These are phyloP conservation scores for Phytophthora citricola DNA, from an alignment of 352 stramenopile genomes.

Conservation along the genomic window DNA sequence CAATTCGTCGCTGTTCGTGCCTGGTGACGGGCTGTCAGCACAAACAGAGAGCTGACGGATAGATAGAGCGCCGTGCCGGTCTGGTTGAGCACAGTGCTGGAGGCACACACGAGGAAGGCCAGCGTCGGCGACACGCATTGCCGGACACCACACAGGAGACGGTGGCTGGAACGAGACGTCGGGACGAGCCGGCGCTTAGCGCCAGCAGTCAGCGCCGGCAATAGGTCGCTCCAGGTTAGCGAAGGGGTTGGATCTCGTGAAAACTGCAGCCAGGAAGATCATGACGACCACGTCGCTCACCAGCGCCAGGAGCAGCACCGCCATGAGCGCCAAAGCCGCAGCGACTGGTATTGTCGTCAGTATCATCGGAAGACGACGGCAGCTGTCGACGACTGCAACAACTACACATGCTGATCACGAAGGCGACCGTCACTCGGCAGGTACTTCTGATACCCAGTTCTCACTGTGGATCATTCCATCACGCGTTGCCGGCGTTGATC, in stretches of 20 bases:
- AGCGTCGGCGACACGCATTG: constrained; percentile 63
- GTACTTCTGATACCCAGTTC: constrained; percentile 35
- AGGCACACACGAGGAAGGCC: constrained; percentile 63
- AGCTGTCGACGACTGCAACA: constrained; percentile 38
- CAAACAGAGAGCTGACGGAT: constrained; percentile 53
- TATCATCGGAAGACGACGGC: constrained; percentile 4
- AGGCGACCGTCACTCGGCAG: constrained; percentile 51
- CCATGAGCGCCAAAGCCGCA: constrained; percentile 47
- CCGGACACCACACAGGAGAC: constrained; percentile 58
- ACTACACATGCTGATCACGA: constrained; percentile 49
- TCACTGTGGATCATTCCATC: constrained; percentile 30
- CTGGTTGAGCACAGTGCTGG: constrained; percentile 63
- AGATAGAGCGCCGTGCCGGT: constrained; percentile 67
- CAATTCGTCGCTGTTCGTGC: constrained; percentile 20
- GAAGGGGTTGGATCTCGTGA: constrained; percentile 59
- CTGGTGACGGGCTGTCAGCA: constrained; percentile 38
- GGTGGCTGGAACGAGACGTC: constrained; percentile 60
- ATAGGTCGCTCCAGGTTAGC: constrained; percentile 49
- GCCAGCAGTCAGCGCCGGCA: constrained; percentile 62
- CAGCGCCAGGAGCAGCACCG: constrained; percentile 56
- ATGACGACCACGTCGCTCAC: constrained; percentile 47
- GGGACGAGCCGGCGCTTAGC: constrained; percentile 52
- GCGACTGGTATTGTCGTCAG: constrained; percentile 21
- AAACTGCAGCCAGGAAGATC: constrained; percentile 42
- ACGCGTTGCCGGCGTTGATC: constrained; percentile 21